Conservation (phyloP, 2,329 filamentous ascomycete species). For the Cordyceps cateniannulata region DNA sequence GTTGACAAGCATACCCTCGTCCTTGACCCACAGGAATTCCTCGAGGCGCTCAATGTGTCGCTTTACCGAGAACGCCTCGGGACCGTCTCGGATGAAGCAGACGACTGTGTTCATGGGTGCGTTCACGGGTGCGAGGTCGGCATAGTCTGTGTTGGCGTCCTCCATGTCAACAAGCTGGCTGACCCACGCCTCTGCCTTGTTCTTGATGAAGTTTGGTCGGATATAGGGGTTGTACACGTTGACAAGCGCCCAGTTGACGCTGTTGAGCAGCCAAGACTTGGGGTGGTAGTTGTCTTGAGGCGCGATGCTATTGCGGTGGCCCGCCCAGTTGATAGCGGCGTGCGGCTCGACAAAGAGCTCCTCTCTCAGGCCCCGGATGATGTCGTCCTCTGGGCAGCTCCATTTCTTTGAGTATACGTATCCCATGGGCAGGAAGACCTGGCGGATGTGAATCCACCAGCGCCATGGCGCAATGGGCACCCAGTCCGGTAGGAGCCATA, state of each 20-base stretch:
- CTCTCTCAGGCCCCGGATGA: conserved; percentile 66
- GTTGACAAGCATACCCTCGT: conserved; percentile 89
- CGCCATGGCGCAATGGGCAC: conserved; percentile 83
- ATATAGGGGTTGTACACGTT: conserved; percentile 77
- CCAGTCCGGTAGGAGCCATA: conserved; percentile 93
- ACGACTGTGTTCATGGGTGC: conserved; percentile 83
- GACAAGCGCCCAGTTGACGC: conserved; percentile 70
- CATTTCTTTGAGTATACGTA: conserved; percentile 83
- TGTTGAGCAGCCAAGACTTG: conserved; percentile 76
- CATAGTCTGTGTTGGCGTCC: conserved; percentile 85
- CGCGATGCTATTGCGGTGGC: conserved; percentile 76
- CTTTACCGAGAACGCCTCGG: conserved; percentile 62
- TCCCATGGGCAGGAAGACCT: conserved; percentile 89
- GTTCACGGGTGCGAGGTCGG: conserved; percentile 82
- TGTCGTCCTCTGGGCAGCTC: conserved; percentile 66
- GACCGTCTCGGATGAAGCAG: conserved; percentile 80
- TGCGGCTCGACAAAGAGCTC: conserved; percentile 80
- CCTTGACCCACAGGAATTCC: conserved; percentile 87
- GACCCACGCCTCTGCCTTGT: conserved; percentile 71
- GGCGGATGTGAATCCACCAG: conserved; percentile 98
- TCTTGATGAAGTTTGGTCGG: conserved; percentile 57
- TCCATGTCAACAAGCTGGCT: conserved; percentile 84
- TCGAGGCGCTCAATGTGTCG: conserved; percentile 74
- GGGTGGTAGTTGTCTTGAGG: conserved; percentile 84
- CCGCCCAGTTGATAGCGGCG: conserved; percentile 68